Evolutionary conservation across 352 stramenopile species (phyloP).

Genomic region (Phytophthora constricta): DNA sequence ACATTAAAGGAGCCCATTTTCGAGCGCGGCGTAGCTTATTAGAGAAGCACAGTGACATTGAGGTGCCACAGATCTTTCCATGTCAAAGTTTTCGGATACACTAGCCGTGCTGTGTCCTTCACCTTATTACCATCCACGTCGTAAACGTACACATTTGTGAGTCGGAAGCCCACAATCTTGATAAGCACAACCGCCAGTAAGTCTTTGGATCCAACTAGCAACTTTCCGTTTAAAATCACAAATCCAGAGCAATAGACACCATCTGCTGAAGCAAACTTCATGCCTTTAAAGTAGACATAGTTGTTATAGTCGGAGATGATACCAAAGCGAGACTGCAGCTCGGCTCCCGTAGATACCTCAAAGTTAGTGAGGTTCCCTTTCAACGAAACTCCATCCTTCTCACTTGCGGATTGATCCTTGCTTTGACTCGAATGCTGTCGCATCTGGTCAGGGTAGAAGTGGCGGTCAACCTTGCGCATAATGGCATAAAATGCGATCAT

Average conservation of each 20-base stretch:
- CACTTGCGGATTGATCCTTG: neutral
- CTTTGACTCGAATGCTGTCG: neutral
- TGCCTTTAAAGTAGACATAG: slow-evolving; percentile 21
- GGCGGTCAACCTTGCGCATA: slow-evolving; percentile 6
- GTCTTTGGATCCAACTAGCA: slow-evolving; percentile 31
- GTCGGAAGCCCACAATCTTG: slow-evolving; percentile 2
- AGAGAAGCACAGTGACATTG: slow-evolving; percentile 15
- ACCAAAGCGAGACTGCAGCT: slow-evolving; percentile 21
- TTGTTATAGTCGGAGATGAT: slow-evolving; percentile 31
- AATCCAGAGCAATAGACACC: slow-evolving; percentile 34
- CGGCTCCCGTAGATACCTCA: slow-evolving; percentile 18
- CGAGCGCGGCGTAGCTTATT: neutral
- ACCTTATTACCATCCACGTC: neutral
- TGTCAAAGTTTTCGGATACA: slow-evolving; percentile 25
- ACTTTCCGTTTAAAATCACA: slow-evolving; percentile 34
- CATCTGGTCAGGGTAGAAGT: slow-evolving; percentile 7
- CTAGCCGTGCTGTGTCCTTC: slow-evolving; percentile 4
- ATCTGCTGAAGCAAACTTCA: slow-evolving; percentile 34
- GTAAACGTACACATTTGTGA: neutral
- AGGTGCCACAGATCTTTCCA: slow-evolving; percentile 14
- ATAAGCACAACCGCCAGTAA: slow-evolving; percentile 23
- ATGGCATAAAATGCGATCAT: neutral
- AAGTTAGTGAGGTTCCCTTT: slow-evolving; percentile 16
- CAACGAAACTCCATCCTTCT: neutral
- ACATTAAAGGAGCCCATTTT: neutral